Evolutionary conservation across 352 stramenopile species (phyloP).

Genomic region (Phytophthora agathidicida): DNA sequence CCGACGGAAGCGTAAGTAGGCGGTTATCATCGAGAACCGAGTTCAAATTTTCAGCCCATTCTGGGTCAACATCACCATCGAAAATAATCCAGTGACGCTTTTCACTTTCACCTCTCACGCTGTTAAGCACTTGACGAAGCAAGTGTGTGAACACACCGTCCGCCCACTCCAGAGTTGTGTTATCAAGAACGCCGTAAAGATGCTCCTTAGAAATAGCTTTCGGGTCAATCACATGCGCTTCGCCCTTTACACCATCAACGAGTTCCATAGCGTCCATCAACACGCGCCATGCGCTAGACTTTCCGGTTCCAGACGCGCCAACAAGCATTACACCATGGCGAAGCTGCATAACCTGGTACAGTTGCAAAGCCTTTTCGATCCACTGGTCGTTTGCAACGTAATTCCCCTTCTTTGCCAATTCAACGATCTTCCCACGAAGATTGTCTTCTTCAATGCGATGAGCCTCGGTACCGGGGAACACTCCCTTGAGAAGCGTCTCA

Average conservation of each 20-base stretch:
- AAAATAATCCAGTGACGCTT: constrained; percentile 99
- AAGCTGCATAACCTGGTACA: constrained; percentile 98
- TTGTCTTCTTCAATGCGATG: constrained; percentile 88
- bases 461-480: constrained; percentile 95
- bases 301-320: constrained; percentile 96
- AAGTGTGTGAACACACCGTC: constrained; percentile 99
- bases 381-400: constrained; percentile 92
- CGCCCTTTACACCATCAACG: constrained; percentile 96
- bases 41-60: constrained; percentile 99
- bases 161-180: constrained; percentile 99
- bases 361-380: constrained; percentile 99
- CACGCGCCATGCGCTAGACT: constrained; percentile 94
- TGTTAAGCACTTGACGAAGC: constrained; percentile 96
- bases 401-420: constrained; percentile 90
- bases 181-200: constrained; percentile 99
- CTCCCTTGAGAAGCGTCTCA: constrained; percentile 94
- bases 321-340: constrained; percentile 99
- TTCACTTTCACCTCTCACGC: constrained; percentile 96
- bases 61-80: constrained; percentile 99
- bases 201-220: constrained; percentile 99
- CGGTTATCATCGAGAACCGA: constrained; percentile 99
- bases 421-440: constrained; percentile 89
- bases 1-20: constrained; percentile 98
- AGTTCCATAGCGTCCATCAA: constrained; percentile 95
- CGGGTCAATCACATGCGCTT: constrained; percentile 99